phyloP scores from a whole-genome alignment of 768 basidiomycete species.

The Trametes elegans region DNA sequence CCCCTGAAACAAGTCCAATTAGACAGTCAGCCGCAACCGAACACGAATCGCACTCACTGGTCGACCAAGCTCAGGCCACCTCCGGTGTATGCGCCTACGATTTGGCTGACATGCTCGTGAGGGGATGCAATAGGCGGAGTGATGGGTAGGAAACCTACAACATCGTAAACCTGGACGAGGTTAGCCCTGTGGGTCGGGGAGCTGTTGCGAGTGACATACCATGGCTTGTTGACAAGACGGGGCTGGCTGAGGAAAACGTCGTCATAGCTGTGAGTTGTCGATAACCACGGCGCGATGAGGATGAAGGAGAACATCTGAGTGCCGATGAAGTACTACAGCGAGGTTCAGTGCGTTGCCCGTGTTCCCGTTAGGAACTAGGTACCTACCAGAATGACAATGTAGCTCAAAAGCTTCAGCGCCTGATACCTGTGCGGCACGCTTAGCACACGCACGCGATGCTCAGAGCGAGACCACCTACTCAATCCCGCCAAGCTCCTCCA shows the following conservation, averaged over 20 bases:
- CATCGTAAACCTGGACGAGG: slow-evolving; percentile 4
- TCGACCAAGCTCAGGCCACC: slow-evolving; percentile 71
- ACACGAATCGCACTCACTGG: slow-evolving; percentile 32
- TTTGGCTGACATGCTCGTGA: slow-evolving; percentile 8
- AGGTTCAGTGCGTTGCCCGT: slow-evolving; percentile 28
- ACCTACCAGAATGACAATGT: slow-evolving; percentile 44
- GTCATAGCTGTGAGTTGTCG: slow-evolving; percentile 43
- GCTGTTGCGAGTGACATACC: slow-evolving; percentile 36
- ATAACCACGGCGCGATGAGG: slow-evolving; percentile 62
- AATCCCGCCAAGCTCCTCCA: slow-evolving; percentile 73
- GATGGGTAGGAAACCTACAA: slow-evolving; percentile 5
- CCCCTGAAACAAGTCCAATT: slow-evolving; percentile 35
- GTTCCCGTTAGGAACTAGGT: not conserved
- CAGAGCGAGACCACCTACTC: slow-evolving; percentile 44
- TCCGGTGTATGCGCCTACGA: slow-evolving; percentile 52
- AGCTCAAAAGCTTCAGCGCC: slow-evolving; percentile 53
- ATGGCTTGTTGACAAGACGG: slow-evolving; percentile 51
- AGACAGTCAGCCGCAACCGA: not conserved
- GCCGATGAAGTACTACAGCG: slow-evolving; percentile 59
- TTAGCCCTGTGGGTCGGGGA: not conserved
- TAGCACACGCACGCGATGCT: no score
- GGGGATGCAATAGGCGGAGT: not conserved
- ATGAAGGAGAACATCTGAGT: slow-evolving; percentile 55
- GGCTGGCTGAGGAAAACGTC: slow-evolving; percentile 48
- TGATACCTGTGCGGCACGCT: slow-evolving; percentile 26